Evolutionary conservation across 2,329 filamentous ascomycete genomes (phyloP), one percentile per base, ranked within the genome.

Genomic region (Trichoderma endophyticum): DNA sequence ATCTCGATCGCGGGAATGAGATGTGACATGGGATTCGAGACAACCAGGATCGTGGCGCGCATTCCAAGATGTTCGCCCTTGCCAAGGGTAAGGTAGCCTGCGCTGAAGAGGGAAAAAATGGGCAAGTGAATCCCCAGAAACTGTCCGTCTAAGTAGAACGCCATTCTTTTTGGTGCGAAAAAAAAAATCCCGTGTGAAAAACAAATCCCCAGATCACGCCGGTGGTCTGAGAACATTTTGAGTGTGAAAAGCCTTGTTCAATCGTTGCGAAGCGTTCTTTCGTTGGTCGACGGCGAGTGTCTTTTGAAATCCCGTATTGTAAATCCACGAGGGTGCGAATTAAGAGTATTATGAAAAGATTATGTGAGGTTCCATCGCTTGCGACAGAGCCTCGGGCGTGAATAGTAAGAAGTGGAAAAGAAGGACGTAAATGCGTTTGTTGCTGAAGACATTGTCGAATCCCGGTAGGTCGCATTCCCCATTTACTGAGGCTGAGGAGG

Each of bases 401-500:
- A 62, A 70, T 39, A 67, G 32, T n/a, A 68, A 68, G 26, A 32
- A 36, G 48, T 54, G 48, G 48, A 48, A 59, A 32, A 14, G 2
- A 21, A 26, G 57, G 56, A 12, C 66, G 66, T 51, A 24, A 61
- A 8, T 21, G 66, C 66, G 28, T 48, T n/a, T 56, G 32, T 60
- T 57, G 26, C 6, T 59, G 54, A 32, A 32, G 24, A 12, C 30
- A 34, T 69, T 60, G 56, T 24, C 36, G 24, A 28, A 51, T 69
- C 56, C 66, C 54, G 32, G 60, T 39, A 34, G 36, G 56, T 61
- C 69, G 60, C 39, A 71, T 34, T 56, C 67, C 36, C 56, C 43
- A 71, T 69, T 81, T 80, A 83, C 76, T 76, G 79, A 70, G 81
- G 82, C 77, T 82, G 81, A 66, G 82, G 82, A 69, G 82, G 83